Base-by-base conservation (phyloP, 345 rosid genomes). In the Mallotus nudiflorus region DNA sequence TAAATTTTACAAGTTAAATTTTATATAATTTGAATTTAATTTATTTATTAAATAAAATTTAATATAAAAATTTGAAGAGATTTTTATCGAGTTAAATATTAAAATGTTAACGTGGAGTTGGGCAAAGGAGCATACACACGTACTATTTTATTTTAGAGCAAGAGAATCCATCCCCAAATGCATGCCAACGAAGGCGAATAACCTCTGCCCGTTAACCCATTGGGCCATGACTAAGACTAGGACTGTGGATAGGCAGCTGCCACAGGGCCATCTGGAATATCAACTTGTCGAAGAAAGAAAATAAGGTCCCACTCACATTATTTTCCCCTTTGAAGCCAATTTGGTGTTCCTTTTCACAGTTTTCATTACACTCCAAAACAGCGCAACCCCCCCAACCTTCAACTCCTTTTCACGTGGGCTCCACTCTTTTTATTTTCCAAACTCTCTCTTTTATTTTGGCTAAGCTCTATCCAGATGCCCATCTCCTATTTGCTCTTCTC, bases 391-490 rank as follows among this genome's bases (percentile, higher is more conserved):
- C 48, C 8, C 25, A 31, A 5, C 45, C 57, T 39, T 5, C 51
- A 39, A 19, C 49, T 22, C 35, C 15, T 15, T 59, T 28, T 35
- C 71, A 27, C 20, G 66, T 63, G 75, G 64, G 61, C 35, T 33
- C 70, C 67, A 16, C 35, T 20, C 18, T 4, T 29, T 28, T 66
- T 2, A 27, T 0, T 14, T 0, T 6, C 6, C 58, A 12, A 33
- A 68, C 13, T 24, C 29, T 65, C 55, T 0, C 57, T 59, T 0
- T 53, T 64, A 53, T 61, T 80, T 58, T 76, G 96, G 97, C 89
- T 91, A 88, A 89, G 88, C 66, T 33, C 73, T 3, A 0, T 35
- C 85, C 86, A 84, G 87, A 87, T 74, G 96, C 75, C 65, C 0
- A 0, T 0, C 0, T 68, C 0, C 46, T 0, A 88, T 89, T 93